A percentile compares a stretch with the other conserved stretches of the same genome.
phyloP scores from a whole-genome alignment of 495 filamentous ascomycete genomes.

The Bombardia bombarda region DNA sequence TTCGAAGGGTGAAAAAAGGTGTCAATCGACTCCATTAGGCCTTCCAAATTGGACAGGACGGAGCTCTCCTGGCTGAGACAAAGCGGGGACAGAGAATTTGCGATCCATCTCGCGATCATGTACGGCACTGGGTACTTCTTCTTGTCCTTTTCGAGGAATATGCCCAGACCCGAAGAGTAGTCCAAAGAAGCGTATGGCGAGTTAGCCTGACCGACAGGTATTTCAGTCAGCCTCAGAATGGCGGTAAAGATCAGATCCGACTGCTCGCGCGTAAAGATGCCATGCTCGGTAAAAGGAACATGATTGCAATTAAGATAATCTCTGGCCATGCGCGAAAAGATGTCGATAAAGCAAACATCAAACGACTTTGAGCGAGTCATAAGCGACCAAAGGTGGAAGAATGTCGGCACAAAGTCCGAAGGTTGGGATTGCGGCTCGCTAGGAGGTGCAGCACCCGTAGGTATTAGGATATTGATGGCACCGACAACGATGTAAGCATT shows the following conservation, averaged over 20 bases:
- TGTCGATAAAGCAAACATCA: conserved; percentile 81
- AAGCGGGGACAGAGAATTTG: conserved; percentile 83
- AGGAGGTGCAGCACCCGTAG: conserved; percentile 69
- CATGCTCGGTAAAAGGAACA: conserved; percentile 77
- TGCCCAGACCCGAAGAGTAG: conserved; percentile 68
- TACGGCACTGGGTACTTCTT: conserved; percentile 88
- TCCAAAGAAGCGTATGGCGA: conserved; percentile 89
- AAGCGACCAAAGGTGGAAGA: conserved; percentile 95
- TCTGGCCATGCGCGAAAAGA: conserved; percentile 76
- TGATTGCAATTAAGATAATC: conserved; percentile 69
- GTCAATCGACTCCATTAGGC: conserved; percentile 89
- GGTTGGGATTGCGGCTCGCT: conserved; percentile 66
- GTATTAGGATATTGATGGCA: conserved; percentile 76
- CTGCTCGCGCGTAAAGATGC: conserved; percentile 88
- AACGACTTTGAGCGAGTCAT: conserved; percentile 83
- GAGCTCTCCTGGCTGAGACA: conserved; percentile 74
- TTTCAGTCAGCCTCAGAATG: conserved; percentile 81
- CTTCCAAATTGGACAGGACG: conserved; percentile 78
- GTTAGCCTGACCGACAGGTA: conserved; percentile 91
- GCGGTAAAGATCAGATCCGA: conserved; percentile 89
- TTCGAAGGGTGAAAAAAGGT: conserved; percentile 99
- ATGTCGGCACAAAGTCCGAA: conserved; percentile 75
- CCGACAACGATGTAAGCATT: conserved; percentile 84
- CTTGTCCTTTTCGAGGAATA: conserved; percentile 82
- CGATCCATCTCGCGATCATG: conserved; percentile 90